These are phyloP conservation scores for Hemisphaericaspora xylofermentans DNA, from an alignment of 1,139 yeast genomes.

Conservation along the genomic window DNA sequence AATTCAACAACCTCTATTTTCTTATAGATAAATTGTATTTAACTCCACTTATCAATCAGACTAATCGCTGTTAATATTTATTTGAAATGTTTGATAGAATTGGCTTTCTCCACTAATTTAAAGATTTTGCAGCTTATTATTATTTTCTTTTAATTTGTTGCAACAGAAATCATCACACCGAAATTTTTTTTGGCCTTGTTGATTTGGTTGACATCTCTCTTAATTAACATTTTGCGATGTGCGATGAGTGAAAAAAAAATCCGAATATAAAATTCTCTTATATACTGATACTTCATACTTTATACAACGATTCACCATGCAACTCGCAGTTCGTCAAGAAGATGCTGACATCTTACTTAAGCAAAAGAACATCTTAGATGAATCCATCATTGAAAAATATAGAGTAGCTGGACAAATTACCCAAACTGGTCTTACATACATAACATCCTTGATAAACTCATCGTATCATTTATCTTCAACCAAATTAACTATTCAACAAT, in stretches of 20 bases:
- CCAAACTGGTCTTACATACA: conserved; percentile 77
- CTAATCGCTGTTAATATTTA: too few species aligned
- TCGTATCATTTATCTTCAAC: conserved; percentile 59
- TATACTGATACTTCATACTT: not conserved
- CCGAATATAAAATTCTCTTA: not conserved
- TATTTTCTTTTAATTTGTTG: not conserved
- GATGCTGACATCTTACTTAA: conserved; percentile 74
- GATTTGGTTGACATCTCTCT: too few species aligned
- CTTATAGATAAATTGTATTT: too few species aligned
- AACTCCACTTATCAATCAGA: too few species aligned
- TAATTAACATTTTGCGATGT: conserved; percentile 3
- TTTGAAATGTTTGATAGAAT: too few species aligned
- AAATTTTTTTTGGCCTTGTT: too few species aligned
- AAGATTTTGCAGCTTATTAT: not conserved
- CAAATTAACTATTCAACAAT: conserved; percentile 61
- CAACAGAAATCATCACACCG: not conserved
- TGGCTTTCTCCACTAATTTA: too few species aligned
- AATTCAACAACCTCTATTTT: too few species aligned
- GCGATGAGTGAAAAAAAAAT: conserved; percentile 11
- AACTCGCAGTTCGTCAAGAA: conserved; percentile 64
- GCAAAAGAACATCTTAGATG: conserved; percentile 68
- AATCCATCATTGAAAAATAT: conserved; percentile 70
- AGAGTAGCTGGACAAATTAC: conserved; percentile 87
- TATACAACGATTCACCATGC: conserved; percentile 35
- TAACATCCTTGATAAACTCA: conserved; percentile 65